These are phyloP conservation scores for Chaetomium sp. DNA, from an alignment of 2,329 filamentous ascomycete species.

Conservation along the genomic window DNA sequence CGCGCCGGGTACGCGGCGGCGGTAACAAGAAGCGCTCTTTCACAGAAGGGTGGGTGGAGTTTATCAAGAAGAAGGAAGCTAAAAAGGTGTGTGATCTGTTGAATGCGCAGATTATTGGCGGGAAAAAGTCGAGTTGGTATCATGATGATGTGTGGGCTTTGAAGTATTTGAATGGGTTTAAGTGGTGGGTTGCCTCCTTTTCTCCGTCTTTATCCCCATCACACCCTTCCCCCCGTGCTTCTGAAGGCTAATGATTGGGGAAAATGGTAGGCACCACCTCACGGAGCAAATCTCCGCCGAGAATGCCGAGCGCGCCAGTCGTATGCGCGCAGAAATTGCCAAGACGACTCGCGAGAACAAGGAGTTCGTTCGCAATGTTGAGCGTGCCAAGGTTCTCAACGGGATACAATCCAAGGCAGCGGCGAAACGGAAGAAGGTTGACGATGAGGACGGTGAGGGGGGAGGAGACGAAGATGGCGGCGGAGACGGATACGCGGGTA, in stretches of 20 bases:
- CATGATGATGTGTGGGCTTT: constrained; percentile 83
- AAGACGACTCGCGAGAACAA: constrained; percentile 74
- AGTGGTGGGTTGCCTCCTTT: constrained; percentile 51
- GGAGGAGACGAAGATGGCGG: constrained; percentile 24
- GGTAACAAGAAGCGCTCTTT: constrained; percentile 81
- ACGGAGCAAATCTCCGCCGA: constrained; percentile 69
- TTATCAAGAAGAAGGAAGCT: constrained; percentile 66
- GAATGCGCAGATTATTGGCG: constrained; percentile 72
- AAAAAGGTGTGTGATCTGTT: constrained; percentile 69
- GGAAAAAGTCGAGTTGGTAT: constrained; percentile 78
- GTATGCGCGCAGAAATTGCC: constrained; percentile 71
- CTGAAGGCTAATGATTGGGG: too few species aligned
- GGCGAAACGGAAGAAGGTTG: constrained; percentile 33
- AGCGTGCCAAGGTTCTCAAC: constrained; percentile 72
- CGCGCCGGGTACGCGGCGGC: constrained; percentile 61
- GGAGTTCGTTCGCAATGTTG: constrained; percentile 71
- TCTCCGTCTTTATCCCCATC: constrained; percentile 17
- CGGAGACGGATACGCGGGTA: constrained; percentile 30
- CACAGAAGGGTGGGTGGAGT: constrained; percentile 84
- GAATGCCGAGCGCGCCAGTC: constrained; percentile 69
- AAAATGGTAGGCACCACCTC: constrained; percentile 15
- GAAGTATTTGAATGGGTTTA: constrained; percentile 75
- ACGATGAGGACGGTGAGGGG: constrained; percentile 33
- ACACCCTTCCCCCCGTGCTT: too few species aligned
- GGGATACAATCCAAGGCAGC: constrained; percentile 60